Conservation (phyloP, 208 protist genomes). For the Trypanosoma vivax region DNA sequence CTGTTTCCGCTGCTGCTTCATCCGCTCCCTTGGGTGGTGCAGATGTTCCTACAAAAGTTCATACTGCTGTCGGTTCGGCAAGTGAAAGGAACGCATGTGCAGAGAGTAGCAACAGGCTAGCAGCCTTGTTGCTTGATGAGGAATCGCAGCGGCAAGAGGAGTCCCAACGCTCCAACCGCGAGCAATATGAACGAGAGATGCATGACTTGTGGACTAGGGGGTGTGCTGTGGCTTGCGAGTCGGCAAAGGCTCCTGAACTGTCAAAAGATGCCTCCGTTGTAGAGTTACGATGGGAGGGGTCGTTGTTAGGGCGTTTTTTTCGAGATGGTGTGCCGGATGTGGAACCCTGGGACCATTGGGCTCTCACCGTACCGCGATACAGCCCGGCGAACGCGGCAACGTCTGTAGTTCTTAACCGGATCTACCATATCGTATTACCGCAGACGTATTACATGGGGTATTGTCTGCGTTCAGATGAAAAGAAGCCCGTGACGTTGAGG, state of each 20-base stretch:
- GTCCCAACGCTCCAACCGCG: constrained; percentile 6
- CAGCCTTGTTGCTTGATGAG: constrained; percentile 22
- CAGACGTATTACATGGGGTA: constrained; percentile 46
- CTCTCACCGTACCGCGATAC: constrained; percentile 58
- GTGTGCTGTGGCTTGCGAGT: too few relatives aligned
- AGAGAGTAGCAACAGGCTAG: constrained; percentile 2
- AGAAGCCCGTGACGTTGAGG: constrained; percentile 21
- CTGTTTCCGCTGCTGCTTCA: neutral
- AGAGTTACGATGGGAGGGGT: neutral
- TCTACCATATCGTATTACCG: constrained; percentile 52
- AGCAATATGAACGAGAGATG: constrained; percentile 24
- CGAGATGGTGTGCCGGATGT: constrained; percentile 68
- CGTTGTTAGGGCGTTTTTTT: constrained; percentile 31
- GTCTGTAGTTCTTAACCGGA: constrained; percentile 22
- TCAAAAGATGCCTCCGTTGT: neutral
- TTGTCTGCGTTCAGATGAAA: constrained; percentile 28
- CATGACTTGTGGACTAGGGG: constrained; percentile 3
- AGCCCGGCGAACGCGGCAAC: constrained; percentile 18
- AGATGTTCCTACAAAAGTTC: neutral
- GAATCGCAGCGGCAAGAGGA: constrained; percentile 8
- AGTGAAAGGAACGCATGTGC: neutral
- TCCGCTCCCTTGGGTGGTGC: neutral
- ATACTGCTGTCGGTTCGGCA: neutral
- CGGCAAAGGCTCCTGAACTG: constrained; percentile 5
- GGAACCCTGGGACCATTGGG: constrained; percentile 79